phyloP scores from a whole-genome alignment of 2,329 filamentous ascomycete genomes.

The Aspergillus neoniger region DNA sequence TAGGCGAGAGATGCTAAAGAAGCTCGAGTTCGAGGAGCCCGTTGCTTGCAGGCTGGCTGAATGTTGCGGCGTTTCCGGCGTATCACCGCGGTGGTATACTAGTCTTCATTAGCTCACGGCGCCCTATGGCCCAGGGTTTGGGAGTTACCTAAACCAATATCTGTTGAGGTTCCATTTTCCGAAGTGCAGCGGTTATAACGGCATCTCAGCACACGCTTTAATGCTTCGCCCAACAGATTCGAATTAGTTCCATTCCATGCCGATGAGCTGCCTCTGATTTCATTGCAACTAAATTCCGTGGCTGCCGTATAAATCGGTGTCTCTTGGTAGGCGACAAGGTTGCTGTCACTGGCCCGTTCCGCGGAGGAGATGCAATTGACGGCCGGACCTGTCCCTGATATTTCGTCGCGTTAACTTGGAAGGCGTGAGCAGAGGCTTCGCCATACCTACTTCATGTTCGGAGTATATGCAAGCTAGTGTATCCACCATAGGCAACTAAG shows the following conservation, averaged over 20 bases:
- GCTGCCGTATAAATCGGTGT: not conserved
- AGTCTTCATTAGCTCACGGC: not conserved
- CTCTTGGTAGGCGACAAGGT: not conserved
- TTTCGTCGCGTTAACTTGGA: not conserved
- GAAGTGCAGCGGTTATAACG: not conserved
- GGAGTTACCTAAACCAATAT: not conserved
- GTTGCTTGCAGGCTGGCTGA: not conserved
- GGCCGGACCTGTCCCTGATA: not conserved
- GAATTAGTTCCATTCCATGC: not conserved
- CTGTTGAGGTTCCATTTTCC: not conserved
- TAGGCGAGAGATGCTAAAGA: not conserved
- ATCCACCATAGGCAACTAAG: not conserved
- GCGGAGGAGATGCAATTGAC: not conserved
- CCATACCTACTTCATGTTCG: not conserved
- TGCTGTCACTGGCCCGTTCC: not conserved
- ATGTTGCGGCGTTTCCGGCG: not conserved
- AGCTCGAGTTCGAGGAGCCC: not conserved
- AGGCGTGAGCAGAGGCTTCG: not conserved
- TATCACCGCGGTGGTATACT: not conserved
- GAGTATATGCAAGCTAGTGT: not conserved
- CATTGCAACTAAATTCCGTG: not conserved
- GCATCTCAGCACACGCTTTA: not conserved
- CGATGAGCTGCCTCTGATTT: not conserved
- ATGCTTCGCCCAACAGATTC: not conserved
- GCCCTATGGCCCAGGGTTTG: not conserved